Base-by-base conservation (phyloP, 495 filamentous ascomycete genomes). In the Acidomyces sp. region DNA sequence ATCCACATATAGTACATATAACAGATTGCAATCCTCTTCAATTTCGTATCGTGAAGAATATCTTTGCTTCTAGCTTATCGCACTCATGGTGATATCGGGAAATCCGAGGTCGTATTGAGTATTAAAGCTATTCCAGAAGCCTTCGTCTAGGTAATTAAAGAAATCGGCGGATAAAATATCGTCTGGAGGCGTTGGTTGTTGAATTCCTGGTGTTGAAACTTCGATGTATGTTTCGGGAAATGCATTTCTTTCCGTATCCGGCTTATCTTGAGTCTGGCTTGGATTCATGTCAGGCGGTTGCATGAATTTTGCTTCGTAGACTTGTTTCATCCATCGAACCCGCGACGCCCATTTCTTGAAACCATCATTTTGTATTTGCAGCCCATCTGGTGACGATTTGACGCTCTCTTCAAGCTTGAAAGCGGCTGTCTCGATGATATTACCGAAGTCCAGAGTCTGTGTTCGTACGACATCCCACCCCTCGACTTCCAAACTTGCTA, bases 91-190 rank as follows among this genome's bases (percentile, higher is more conserved):
- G 28, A 42, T 26, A 23, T 38, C 46, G 16, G 27, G 19, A 41
- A 45, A 45, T n/a, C 37, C 42, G 9, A 50, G 15, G 16, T 46
- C 48, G 15, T 27, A 37, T n/a, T 46, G 43, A 7, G 17, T 23
- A n/a, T 20, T 19, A 17, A 51, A 51, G 23, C 32, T 43, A 6
- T 31, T 29, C 48, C 48, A 51, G 22, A 51, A 46, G n/a, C 29
- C 29, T 20, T 50, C 31, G 19, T 50, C 37, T 23, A 50, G 23
- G 27, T 50, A 35, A 27, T 33, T 50, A 26, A 46, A 51, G 28
- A 51, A 51, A 26, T 51, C 43, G 2, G 18, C 42, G 21, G 21
- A 37, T 10, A 51, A 25, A 2, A 29, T 19, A 13, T 46, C 48
- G 22, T 51, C 48, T 13, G 37, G 42, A 6, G 47, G 47, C n/a